Evolutionary conservation across 2,329 filamentous ascomycete genomes (phyloP).

Genomic region (Sporothrix schenckii): DNA sequence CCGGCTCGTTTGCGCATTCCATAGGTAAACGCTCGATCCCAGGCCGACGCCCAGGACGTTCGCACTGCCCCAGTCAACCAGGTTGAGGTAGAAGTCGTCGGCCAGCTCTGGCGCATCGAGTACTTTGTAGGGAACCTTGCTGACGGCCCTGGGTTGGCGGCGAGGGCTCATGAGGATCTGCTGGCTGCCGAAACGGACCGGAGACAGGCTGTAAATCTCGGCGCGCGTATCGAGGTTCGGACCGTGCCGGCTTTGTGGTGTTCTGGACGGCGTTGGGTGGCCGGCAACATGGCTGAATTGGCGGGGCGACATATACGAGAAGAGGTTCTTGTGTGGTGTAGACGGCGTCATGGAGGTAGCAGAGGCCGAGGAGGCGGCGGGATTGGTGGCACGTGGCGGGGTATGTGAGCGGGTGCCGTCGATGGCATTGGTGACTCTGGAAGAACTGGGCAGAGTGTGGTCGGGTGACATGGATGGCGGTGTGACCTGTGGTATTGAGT

Average conservation of each 20-base stretch:
- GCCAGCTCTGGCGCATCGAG: slow-evolving; percentile 93
- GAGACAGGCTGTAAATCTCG: slow-evolving; percentile 93
- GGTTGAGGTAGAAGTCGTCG: slow-evolving; percentile 96
- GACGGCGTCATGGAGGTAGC: slow-evolving; percentile 82
- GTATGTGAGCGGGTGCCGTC: slow-evolving; percentile 77
- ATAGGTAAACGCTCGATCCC: slow-evolving; percentile 94
- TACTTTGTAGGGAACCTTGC: slow-evolving; percentile 97
- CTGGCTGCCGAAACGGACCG: slow-evolving; percentile 89
- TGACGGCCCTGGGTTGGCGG: slow-evolving; percentile 84
- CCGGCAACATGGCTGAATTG: slow-evolving; percentile 71
- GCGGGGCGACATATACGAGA: slow-evolving; percentile 81
- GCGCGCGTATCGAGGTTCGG: slow-evolving; percentile 87
- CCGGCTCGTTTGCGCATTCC: slow-evolving; percentile 88
- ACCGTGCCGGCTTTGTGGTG: slow-evolving; percentile 83
- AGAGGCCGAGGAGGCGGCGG: slow-evolving; percentile 44
- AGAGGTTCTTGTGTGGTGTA: slow-evolving; percentile 96
- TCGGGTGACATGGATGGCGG: slow-evolving; percentile 66
- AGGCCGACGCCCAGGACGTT: slow-evolving; percentile 93
- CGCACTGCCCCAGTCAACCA: slow-evolving; percentile 96
- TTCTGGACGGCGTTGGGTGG: slow-evolving; percentile 87
- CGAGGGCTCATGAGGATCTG: slow-evolving; percentile 89
- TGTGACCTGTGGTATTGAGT: slow-evolving; percentile 79
- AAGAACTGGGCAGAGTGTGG: slow-evolving; percentile 52
- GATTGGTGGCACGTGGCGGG: slow-evolving; percentile 57
- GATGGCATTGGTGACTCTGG: slow-evolving; percentile 58